A percentile compares a stretch with the other conserved stretches of the same genome.
Evolutionary conservation across 495 filamentous ascomycete genomes (phyloP).

Genomic region (Aspergillus asperescens): DNA sequence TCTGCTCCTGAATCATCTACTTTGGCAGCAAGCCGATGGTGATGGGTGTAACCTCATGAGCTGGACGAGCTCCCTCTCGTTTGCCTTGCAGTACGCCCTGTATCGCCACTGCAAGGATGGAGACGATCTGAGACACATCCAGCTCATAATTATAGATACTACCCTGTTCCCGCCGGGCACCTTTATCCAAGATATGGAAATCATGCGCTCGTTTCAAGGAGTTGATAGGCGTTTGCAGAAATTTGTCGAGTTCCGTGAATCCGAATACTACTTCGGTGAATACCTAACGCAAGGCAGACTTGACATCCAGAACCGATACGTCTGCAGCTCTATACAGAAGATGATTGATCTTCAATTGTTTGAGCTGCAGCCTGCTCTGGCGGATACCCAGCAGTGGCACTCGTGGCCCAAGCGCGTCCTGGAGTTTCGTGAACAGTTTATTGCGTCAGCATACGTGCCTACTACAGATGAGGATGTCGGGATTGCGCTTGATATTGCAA

Average conservation of each 20-base stretch:
- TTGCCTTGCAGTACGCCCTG: conserved; percentile 32
- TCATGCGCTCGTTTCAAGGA: conserved; percentile 23
- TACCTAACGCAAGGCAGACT: conserved; percentile 34
- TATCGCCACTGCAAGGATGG: conserved; percentile 16
- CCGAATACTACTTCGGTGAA: conserved; percentile 29
- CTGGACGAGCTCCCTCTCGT: conserved; percentile 36
- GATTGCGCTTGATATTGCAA: not conserved
- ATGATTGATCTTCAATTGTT: conserved; percentile 11
- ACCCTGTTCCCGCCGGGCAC: conserved; percentile 22
- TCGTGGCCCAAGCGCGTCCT: conserved; percentile 11
- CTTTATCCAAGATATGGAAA: conserved; percentile 27
- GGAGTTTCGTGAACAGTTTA: not conserved
- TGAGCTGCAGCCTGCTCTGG: conserved; percentile 3
- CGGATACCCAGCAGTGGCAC: not conserved
- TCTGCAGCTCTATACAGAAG: conserved; percentile 3
- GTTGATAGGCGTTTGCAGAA: conserved; percentile 10
- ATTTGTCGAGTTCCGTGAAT: conserved; percentile 11
- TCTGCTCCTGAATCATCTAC: conserved; percentile 24
- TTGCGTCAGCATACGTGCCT: not conserved
- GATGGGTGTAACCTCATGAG: conserved; percentile 29
- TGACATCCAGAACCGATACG: conserved; percentile 22
- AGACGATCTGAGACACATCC: conserved; percentile 19
- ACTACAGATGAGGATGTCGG: not conserved
- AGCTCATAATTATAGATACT: conserved; percentile 30
- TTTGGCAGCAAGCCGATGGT: conserved; percentile 16